A percentile compares a stretch with the other conserved stretches of the same genome.
Evolutionary conservation across 805 yeast species (phyloP).

Genomic region (Ogataea henricii): DNA sequence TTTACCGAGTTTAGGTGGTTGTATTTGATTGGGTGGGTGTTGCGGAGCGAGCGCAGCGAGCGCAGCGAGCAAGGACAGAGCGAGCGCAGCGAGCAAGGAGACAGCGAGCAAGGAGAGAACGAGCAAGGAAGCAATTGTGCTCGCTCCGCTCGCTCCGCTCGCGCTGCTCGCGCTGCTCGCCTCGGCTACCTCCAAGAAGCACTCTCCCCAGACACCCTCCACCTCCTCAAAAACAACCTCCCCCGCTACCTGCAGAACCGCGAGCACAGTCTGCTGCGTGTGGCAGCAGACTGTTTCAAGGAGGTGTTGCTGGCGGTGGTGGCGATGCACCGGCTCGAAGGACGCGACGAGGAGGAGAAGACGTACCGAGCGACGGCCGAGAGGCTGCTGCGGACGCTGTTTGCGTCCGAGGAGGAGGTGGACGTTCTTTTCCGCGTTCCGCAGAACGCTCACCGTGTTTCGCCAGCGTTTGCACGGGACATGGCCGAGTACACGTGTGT

Average conservation of each 20-base stretch:
- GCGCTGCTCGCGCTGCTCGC: conserved; percentile 21
- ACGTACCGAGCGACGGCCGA: conserved; percentile 33
- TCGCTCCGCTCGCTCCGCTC: no score
- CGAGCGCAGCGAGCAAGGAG: no score
- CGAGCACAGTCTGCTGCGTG: conserved; percentile 65
- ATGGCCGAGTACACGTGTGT: conserved; percentile 66
- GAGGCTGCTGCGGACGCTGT: conserved; percentile 55
- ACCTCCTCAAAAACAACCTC: conserved; percentile 39
- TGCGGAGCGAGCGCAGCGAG: conserved; percentile 55
- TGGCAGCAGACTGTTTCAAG: conserved; percentile 65
- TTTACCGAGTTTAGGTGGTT: conserved; percentile 49
- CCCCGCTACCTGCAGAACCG: conserved; percentile 44
- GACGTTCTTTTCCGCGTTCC: conserved; percentile 61
- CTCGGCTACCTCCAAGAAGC: conserved; percentile 40
- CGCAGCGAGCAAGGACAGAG: no score
- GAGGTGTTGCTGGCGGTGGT: conserved; percentile 54
- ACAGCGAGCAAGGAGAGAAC: no score
- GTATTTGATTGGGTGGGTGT: conserved; percentile 71
- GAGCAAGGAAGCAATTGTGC: no score
- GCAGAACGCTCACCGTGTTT: conserved; percentile 59
- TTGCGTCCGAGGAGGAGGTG: conserved; percentile 63
- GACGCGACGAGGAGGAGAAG: conserved; percentile 47
- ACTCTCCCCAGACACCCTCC: conserved; percentile 61
- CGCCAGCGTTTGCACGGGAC: conserved; percentile 61
- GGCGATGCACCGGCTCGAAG: conserved; percentile 37